Conservation (phyloP, 306 rosid species). For the Cicer judaicum region DNA sequence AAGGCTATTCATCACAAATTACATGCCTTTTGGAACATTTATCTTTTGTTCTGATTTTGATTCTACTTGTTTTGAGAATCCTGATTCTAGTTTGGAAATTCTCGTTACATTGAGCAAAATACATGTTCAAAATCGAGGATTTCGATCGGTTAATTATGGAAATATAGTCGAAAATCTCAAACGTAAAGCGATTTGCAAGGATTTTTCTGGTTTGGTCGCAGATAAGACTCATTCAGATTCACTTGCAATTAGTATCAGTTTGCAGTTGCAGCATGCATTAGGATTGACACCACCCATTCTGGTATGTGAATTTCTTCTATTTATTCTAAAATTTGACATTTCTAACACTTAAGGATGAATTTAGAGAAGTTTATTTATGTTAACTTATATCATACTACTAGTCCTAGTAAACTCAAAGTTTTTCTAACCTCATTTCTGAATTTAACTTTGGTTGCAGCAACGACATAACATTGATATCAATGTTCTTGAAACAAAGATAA, state of each 20-base stretch:
- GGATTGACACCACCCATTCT: constrained; percentile 36
- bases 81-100: constrained; percentile 42
- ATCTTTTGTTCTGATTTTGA: constrained; percentile 51
- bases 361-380: not conserved
- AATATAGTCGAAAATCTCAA: constrained; percentile 45
- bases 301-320: constrained; percentile 46
- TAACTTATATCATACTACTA: not conserved
- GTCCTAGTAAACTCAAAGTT: not conserved
- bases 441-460: constrained; percentile 34
- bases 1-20: constrained; percentile 30
- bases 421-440: not conserved
- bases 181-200: constrained; percentile 36
- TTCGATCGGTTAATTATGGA: constrained; percentile 36
- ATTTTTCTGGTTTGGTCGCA: not conserved
- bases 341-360: too few species aligned
- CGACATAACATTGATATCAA: constrained; percentile 7
- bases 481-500: constrained; percentile 4
- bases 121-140: constrained; percentile 18
- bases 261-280: constrained; percentile 47
- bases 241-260: constrained; percentile 41
- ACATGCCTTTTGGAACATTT: constrained; percentile 72
- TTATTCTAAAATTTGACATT: not conserved
- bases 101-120: constrained; percentile 26
- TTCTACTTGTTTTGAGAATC: constrained; percentile 57
- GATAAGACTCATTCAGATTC: constrained; percentile 13